phyloP scores from a whole-genome alignment of 306 rosid species.

The Cucurbita pepo region DNA sequence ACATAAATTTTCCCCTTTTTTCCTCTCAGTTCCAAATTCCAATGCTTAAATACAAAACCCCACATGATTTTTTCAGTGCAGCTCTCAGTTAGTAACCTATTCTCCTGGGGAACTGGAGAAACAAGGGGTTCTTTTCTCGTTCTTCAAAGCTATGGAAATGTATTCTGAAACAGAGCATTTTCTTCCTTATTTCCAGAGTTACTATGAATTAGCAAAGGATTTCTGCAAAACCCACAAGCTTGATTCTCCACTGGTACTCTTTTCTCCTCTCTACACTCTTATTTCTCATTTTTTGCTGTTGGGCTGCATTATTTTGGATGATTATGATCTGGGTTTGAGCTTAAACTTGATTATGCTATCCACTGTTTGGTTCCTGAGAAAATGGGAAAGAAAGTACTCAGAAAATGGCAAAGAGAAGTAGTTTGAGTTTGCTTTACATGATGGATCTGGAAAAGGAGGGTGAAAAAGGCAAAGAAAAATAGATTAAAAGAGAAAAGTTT shows the following conservation, averaged over 20 bases:
- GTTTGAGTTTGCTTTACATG: slow-evolving; percentile 34
- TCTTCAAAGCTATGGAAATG: slow-evolving; percentile 36
- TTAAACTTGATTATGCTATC: background rate
- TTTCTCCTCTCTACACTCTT: background rate
- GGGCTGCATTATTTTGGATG: background rate
- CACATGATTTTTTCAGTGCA: background rate
- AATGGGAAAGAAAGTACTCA: background rate
- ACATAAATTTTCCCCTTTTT: background rate
- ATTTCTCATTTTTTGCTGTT: background rate
- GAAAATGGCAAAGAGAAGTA: slow-evolving; percentile 10
- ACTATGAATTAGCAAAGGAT: slow-evolving; percentile 62
- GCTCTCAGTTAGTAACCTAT: background rate
- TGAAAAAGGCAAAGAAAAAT: slow-evolving; percentile 9
- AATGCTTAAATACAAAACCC: background rate
- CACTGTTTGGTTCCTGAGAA: background rate
- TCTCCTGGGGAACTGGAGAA: background rate
- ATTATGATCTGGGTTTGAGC: background rate
- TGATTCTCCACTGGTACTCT: slow-evolving; percentile 43
- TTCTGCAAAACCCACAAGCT: slow-evolving; percentile 50
- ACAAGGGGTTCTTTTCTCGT: background rate
- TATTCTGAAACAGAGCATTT: slow-evolving; percentile 61
- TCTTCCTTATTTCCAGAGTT: slow-evolving; percentile 49
- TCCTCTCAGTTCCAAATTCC: background rate
- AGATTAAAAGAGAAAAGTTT: slow-evolving; percentile 15
- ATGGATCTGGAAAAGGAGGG: slow-evolving; percentile 45